phyloP scores from a whole-genome alignment of 768 basidiomycete species.

The Suillus hirtellus region DNA sequence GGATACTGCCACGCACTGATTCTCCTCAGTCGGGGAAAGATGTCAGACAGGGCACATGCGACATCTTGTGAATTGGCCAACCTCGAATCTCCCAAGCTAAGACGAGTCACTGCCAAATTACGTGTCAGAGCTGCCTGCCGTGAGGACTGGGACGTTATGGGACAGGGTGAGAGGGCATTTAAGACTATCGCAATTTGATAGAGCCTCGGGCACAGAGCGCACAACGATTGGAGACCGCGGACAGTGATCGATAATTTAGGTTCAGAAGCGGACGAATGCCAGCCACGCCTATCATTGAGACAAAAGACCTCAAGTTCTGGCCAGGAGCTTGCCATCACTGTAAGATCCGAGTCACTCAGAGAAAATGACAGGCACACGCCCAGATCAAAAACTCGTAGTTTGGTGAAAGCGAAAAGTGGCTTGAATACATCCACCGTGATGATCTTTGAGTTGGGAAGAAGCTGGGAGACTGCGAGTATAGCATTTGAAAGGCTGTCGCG shows the following conservation, averaged over 20 bases:
- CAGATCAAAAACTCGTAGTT: constrained; percentile 5
- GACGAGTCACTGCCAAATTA: constrained; percentile 2
- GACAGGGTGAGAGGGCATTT: constrained; percentile 2
- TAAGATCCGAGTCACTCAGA: constrained; percentile 3
- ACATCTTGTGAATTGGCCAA: not conserved
- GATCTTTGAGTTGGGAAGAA: not conserved
- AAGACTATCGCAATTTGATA: constrained; percentile 3
- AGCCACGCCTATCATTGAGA: constrained; percentile 5
- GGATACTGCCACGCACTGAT: constrained; percentile 5
- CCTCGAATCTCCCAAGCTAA: constrained; percentile 4
- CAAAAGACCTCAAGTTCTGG: constrained; percentile 6
- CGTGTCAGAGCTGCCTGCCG: not conserved
- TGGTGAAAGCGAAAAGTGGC: constrained; percentile 7
- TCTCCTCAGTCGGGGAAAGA: constrained; percentile 3
- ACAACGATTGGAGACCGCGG: constrained; percentile 3
- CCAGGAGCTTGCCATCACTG: constrained; percentile 7
- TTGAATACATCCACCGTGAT: constrained; percentile 1
- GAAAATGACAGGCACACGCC: constrained; percentile 8
- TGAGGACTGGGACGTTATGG: not conserved
- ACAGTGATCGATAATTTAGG: not conserved
- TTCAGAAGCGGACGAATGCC: not conserved
- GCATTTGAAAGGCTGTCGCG: not conserved
- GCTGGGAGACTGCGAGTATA: not conserved
- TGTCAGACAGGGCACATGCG: constrained; percentile 3
- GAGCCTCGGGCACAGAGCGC: constrained; percentile 6